Base-by-base conservation (phyloP, 139 green algal genomes). In the Spirogloea muscicola region DNA sequence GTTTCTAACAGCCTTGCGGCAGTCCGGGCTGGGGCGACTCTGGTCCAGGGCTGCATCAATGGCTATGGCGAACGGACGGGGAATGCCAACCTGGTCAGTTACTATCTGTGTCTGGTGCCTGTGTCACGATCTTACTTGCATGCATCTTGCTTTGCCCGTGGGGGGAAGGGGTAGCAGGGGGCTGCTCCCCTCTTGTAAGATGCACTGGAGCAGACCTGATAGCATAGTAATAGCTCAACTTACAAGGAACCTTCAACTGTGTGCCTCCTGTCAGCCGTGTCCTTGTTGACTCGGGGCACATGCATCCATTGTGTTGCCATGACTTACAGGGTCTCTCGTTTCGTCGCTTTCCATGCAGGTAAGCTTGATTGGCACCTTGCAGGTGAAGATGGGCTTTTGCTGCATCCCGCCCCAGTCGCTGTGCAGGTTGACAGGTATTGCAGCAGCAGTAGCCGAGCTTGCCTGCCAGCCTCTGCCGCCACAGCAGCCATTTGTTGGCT, bases 11-110 rank as follows among this genome's bases (percentile, higher is more conserved):
- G 68, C 39, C 10, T 86, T 16, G 80, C 81, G n/a, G 80, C 69
- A 25, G 79, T 86, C 41, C 13, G 72, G 10, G 80, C 29, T 0
- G 80, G 80, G 0, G 80, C 80, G n/a, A 64, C 79, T 7, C 46
- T 86, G 39, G 70, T 86, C 29, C 80, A 86, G 52, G 80, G 80
- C 6, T 85, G 77, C 43, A 31, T 86, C 25, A 86, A 86, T 44
- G 80, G 80, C 36, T 85, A 85, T 41, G 80, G 80, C 36, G 80
- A 86, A 58, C 49, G 80, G 10, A 81, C 80, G 1, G 80, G 80
- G 18, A 86, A 86, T 34, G 80, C 80, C 18, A 78, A 86, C 55
- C 38, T 86, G 9, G 37, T 86, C 6, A 82, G 49, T 64, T 18
- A 10, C n/a, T 16, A 51, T 16, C 16, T n/a, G n/a, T n/a, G n/a